phyloP scores from a whole-genome alignment of 192 early-diverging fungal species.

The Coemansia sp. region DNA sequence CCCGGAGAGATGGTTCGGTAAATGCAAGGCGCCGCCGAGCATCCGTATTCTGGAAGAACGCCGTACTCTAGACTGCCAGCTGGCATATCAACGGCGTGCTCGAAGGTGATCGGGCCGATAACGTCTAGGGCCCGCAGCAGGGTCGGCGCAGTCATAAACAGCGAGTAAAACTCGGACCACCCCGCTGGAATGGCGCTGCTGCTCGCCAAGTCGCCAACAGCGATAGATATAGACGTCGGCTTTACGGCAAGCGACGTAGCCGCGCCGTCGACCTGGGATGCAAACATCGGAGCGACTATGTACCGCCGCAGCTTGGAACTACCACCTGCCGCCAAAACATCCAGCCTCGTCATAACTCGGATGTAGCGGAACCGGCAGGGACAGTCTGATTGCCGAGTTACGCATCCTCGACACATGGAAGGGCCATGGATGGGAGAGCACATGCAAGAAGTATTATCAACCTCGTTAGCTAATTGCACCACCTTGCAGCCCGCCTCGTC shows the following conservation, averaged over 20 bases:
- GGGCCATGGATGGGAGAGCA: not conserved
- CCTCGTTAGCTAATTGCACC: not conserved
- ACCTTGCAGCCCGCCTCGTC: not conserved
- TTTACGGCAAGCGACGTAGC: not conserved
- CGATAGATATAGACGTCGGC: not conserved
- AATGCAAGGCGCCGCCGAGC: constrained; percentile 30
- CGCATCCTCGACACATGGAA: constrained; percentile 22
- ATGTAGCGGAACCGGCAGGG: constrained; percentile 14
- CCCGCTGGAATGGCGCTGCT: not conserved
- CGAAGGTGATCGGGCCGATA: not conserved
- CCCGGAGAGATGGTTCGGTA: constrained; percentile 1
- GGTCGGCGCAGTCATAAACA: constrained; percentile 8
- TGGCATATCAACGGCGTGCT: not conserved
- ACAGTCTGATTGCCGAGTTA: constrained; percentile 11
- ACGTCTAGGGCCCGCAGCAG: constrained; percentile 1
- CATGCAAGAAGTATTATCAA: not conserved
- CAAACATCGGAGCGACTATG: constrained; percentile 14
- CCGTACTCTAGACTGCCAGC: constrained; percentile 7
- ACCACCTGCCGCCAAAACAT: not conserved
- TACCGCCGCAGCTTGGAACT: not conserved
- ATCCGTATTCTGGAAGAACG: constrained; percentile 14
- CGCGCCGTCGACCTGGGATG: not conserved
- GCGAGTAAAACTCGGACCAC: constrained; percentile 18
- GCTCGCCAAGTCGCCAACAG: not conserved
- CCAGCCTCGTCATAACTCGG: constrained; percentile 9